phyloP scores from a whole-genome alignment of 768 basidiomycete genomes.

The Leccinum subtestaceum region DNA sequence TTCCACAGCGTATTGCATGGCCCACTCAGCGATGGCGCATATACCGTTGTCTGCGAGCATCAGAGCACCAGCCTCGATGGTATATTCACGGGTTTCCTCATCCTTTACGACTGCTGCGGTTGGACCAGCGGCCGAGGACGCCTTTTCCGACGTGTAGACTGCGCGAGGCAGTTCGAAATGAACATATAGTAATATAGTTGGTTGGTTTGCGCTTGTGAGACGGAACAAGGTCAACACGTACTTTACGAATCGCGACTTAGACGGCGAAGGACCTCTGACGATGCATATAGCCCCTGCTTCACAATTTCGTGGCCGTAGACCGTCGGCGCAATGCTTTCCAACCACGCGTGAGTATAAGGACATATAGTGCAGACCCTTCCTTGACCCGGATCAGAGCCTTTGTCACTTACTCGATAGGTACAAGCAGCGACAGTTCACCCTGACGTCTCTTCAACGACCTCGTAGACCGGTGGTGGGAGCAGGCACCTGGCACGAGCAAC shows the following conservation, averaged over 20 bases:
- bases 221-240: conserved; percentile 37
- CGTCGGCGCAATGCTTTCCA: conserved; percentile 80
- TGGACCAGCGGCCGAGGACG: conserved; percentile 68
- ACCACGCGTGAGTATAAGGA: no score
- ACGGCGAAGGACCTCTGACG: conserved; percentile 93
- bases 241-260: conserved; percentile 99
- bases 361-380: no score
- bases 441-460: conserved; percentile 18
- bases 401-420: not conserved
- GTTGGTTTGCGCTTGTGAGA: not conserved
- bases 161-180: conserved; percentile 87
- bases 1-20: no score
- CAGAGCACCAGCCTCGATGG: conserved; percentile 97
- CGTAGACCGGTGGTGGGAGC: conserved; percentile 20
- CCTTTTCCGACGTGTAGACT: conserved; percentile 99
- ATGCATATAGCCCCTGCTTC: conserved; percentile 97
- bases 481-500: conserved; percentile 16
- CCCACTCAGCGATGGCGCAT: conserved; percentile 96
- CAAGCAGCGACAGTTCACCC: conserved; percentile 12
- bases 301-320: conserved; percentile 99
- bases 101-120: conserved; percentile 84
- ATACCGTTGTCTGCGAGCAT: conserved; percentile 99
- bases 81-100: conserved; percentile 98
- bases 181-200: conserved; percentile 82
- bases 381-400: not conserved